A percentile compares a stretch with the other conserved stretches of the same genome.
Evolutionary conservation across 345 rosid genomes (phyloP).

Genomic region (Populus pruinosa): DNA sequence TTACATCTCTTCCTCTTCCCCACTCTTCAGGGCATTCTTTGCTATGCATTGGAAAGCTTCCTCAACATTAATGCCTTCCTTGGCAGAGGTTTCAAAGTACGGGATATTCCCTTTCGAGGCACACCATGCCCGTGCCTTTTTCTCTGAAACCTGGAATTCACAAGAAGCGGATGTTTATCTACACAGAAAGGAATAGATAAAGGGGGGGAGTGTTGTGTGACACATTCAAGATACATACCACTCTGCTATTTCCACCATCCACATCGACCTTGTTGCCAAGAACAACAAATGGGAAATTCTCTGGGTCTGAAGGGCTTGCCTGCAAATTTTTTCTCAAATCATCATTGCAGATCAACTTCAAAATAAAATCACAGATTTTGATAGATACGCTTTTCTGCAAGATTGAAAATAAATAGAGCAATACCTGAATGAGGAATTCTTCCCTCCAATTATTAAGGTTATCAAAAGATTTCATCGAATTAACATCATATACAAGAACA

Average conservation of each 20-base stretch:
- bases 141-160: conserved; percentile 74
- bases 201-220: not conserved
- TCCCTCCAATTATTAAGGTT: conserved; percentile 89
- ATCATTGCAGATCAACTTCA: not conserved
- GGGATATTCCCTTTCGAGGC: conserved; percentile 96
- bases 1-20: conserved; percentile 95
- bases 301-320: conserved; percentile 42
- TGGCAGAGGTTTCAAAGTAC: conserved; percentile 97
- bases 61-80: conserved; percentile 93
- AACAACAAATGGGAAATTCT: conserved; percentile 39
- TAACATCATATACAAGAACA: conserved; percentile 84
- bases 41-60: conserved; percentile 97
- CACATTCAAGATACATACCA: conserved; percentile 11
- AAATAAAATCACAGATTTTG: not conserved
- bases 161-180: not conserved
- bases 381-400: not conserved
- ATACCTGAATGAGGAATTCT: conserved; percentile 84
- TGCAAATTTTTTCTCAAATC: conserved; percentile 2
- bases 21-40: conserved; percentile 84
- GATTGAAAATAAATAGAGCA: not conserved
- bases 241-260: conserved; percentile 39
- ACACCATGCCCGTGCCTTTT: conserved; percentile 96
- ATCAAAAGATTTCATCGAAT: conserved; percentile 81
- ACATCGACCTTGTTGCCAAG: conserved; percentile 37
- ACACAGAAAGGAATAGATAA: not conserved